Evolutionary conservation across 371 early-diverging fungal genomes (phyloP).

Genomic region (Lichtheimia corymbifera): DNA sequence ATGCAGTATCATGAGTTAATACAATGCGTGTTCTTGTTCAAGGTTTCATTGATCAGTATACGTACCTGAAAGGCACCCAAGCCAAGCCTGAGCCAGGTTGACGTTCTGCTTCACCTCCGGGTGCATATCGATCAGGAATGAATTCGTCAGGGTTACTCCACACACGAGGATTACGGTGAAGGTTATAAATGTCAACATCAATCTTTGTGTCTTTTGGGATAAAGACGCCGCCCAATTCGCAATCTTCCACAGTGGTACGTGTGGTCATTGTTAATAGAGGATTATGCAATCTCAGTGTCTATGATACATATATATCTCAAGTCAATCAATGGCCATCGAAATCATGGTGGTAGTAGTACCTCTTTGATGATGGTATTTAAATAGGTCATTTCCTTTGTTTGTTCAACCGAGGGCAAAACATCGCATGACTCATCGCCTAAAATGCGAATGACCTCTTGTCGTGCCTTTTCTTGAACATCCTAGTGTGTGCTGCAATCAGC

Average conservation of each 20-base stretch:
- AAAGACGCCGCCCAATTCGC: slow-evolving; percentile 33
- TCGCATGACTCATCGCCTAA: slow-evolving; percentile 43
- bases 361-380: slow-evolving; percentile 41
- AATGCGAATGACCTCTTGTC: slow-evolving; percentile 44
- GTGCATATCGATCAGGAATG: slow-evolving; percentile 24
- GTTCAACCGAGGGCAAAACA: slow-evolving; percentile 39
- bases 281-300: slow-evolving; percentile 13
- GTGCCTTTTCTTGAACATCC: slow-evolving; percentile 43
- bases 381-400: slow-evolving; percentile 43
- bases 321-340: neutral
- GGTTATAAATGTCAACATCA: slow-evolving; percentile 37
- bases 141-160: slow-evolving; percentile 27
- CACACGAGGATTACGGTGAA: slow-evolving; percentile 19
- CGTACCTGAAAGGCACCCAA: slow-evolving; percentile 28
- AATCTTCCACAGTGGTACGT: slow-evolving; percentile 36
- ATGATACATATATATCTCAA: slow-evolving; percentile 31
- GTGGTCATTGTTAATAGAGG: slow-evolving; percentile 9
- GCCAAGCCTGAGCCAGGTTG: slow-evolving; percentile 21
- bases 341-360: neutral
- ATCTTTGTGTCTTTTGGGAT: slow-evolving; percentile 49
- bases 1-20: too few relatives aligned
- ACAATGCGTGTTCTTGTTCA: too few relatives aligned
- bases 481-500: neutral
- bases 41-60: neutral
- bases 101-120: slow-evolving; percentile 19